phyloP scores from a whole-genome alignment of 108 stramenopile species.

The Cyclostephanos invisitatus region DNA sequence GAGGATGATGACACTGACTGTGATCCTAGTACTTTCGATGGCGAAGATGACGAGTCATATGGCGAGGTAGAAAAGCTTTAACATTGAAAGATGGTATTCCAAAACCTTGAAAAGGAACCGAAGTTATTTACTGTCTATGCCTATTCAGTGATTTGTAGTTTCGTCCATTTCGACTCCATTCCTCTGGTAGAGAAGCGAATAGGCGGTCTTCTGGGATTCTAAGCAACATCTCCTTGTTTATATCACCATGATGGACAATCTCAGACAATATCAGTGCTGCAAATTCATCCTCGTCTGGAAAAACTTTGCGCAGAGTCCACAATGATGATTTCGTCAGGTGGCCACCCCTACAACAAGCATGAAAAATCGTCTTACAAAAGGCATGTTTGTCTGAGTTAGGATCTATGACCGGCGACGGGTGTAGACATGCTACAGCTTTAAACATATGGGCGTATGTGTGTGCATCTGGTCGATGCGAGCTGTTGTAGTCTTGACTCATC shows the following conservation, averaged over 20 bases:
- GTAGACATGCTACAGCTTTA: slow-evolving; percentile 34
- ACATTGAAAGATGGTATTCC: too few species aligned
- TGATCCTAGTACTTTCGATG: too few species aligned
- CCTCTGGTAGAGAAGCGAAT: slow-evolving; percentile 20
- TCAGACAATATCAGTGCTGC: slow-evolving; percentile 15
- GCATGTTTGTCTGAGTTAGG: slow-evolving; percentile 17
- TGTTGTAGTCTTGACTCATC: slow-evolving; percentile 27
- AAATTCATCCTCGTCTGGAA: slow-evolving; percentile 13
- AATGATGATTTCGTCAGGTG: slow-evolving; percentile 39
- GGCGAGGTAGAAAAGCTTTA: too few species aligned
- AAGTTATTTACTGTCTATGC: slow-evolving; percentile 26
- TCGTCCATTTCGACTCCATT: slow-evolving; percentile 40
- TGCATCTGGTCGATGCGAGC: slow-evolving; percentile 28
- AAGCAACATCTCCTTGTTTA: slow-evolving; percentile 28
- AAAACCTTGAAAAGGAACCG: not conserved
- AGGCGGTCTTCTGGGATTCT: slow-evolving; percentile 17
- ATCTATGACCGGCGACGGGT: slow-evolving; percentile 1
- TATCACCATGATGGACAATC: not conserved
- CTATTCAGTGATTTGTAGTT: slow-evolving; percentile 31
- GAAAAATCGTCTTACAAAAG: slow-evolving; percentile 26
- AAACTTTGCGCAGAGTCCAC: slow-evolving; percentile 18
- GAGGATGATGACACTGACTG: not conserved
- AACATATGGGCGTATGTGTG: slow-evolving; percentile 44
- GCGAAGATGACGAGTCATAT: too few species aligned
- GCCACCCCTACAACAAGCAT: slow-evolving; percentile 34